phyloP scores from a whole-genome alignment of 768 basidiomycete species.

The Lactarius vividus region DNA sequence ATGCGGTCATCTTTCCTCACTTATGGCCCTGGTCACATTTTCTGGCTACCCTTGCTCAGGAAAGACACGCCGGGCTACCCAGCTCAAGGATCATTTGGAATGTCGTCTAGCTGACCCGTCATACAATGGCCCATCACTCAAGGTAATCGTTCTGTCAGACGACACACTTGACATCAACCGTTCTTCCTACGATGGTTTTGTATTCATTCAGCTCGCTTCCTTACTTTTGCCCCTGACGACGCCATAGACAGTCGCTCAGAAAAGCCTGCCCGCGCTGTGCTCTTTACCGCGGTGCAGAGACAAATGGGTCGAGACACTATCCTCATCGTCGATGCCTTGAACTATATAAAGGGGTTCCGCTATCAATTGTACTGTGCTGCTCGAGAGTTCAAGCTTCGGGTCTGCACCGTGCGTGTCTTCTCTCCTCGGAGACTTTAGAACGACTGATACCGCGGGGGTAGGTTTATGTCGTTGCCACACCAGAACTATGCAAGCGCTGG shows the following conservation, averaged over 20 bases:
- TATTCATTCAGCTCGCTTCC: conserved; percentile 11
- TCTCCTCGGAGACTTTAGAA: background rate
- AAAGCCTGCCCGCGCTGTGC: conserved; percentile 80
- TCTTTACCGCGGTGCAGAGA: conserved; percentile 82
- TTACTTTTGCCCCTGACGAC: background rate
- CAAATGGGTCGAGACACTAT: conserved; percentile 69
- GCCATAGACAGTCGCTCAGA: conserved; percentile 70
- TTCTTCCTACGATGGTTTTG: conserved; percentile 69
- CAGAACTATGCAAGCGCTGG: conserved; percentile 75
- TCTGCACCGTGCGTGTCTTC: conserved; percentile 71
- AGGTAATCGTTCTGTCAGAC: conserved; percentile 64
- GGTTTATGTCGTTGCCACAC: conserved; percentile 74
- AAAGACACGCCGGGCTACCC: conserved; percentile 69
- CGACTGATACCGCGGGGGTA: conserved; percentile 36
- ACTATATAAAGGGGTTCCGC: conserved; percentile 98
- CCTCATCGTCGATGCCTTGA: conserved; percentile 85
- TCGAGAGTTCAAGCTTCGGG: conserved; percentile 77
- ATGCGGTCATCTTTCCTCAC: background rate
- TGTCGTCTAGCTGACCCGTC: conserved; percentile 44
- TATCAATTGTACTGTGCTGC: conserved; percentile 99
- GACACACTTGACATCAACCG: conserved; percentile 63
- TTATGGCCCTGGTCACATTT: conserved; percentile 91
- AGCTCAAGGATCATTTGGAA: conserved; percentile 61
- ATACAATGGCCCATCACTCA: conserved; percentile 52
- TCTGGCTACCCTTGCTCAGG: conserved; percentile 87